A percentile compares a stretch with the other conserved stretches of the same genome.
Conservation (phyloP, 1,284 basidiomycete genomes). For the Fistulina hepatica region DNA sequence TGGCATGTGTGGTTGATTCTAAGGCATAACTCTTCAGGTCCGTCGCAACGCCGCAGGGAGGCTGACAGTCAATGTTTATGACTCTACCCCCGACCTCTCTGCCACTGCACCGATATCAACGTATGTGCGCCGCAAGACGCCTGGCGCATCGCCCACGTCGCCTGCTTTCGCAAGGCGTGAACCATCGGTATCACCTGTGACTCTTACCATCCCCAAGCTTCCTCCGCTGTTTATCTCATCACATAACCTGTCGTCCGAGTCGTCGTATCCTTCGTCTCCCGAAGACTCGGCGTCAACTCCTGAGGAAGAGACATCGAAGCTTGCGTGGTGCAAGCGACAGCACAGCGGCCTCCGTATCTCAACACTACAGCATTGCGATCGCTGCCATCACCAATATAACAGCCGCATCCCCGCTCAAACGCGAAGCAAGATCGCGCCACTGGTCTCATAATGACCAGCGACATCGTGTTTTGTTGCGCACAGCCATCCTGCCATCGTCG, state of each 20-base stretch:
- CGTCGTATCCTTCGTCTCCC: too few species aligned
- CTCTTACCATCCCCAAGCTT: slow-evolving; percentile 49
- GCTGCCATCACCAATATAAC: too few species aligned
- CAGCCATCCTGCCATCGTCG: too few species aligned
- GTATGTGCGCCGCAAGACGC: slow-evolving; percentile 66
- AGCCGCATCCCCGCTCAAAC: too few species aligned
- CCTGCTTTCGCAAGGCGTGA: slow-evolving; percentile 42
- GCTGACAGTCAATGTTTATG: slow-evolving; percentile 32
- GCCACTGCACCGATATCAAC: slow-evolving; percentile 62
- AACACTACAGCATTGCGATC: too few species aligned
- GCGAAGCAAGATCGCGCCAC: too few species aligned
- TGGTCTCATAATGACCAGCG: too few species aligned
- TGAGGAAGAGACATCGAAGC: too few species aligned
- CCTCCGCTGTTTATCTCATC: slow-evolving; percentile 34
- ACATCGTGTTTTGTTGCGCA: too few species aligned
- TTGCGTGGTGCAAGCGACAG: too few species aligned
- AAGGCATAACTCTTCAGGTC: slow-evolving; percentile 3
- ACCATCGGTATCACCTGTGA: slow-evolving; percentile 32
- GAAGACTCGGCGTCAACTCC: slow-evolving; percentile 29
- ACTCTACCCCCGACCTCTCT: slow-evolving; percentile 33
- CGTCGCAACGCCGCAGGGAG: slow-evolving; percentile 17
- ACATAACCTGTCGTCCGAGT: too few species aligned
- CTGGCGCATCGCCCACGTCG: slow-evolving; percentile 57
- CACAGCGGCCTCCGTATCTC: too few species aligned
- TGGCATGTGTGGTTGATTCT: not conserved